Percentiles rank a stretch among this genome's conserved stretches.
Evolutionary conservation across 306 rosid genomes (phyloP).

Genomic region (Vigna mungo): DNA sequence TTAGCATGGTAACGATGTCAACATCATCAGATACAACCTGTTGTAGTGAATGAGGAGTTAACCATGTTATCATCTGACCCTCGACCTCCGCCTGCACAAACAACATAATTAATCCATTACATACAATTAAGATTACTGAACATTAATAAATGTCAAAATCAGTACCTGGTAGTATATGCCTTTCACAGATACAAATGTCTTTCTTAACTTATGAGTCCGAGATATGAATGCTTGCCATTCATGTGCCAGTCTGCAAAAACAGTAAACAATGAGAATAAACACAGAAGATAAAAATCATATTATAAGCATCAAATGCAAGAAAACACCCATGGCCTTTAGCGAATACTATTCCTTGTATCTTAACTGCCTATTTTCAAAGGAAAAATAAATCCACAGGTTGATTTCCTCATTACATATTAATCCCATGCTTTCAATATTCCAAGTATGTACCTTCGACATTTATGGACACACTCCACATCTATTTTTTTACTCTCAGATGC

Average conservation of each 20-base stretch:
- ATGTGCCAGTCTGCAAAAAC: constrained; percentile 72
- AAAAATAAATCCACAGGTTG: neutral
- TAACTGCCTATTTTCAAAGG: constrained; percentile 2
- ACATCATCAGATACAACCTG: constrained; percentile 84
- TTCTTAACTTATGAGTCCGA: constrained; percentile 78
- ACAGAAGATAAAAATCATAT: neutral
- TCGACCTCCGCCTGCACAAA: constrained; percentile 77
- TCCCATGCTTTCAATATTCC: neutral
- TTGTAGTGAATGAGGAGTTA: constrained; percentile 90
- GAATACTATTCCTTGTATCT: neutral
- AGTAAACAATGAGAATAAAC: constrained; percentile 29
- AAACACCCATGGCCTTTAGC: neutral
- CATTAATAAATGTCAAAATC: constrained; percentile 3
- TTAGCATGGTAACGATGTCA: constrained; percentile 76
- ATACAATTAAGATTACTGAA: constrained; percentile 1
- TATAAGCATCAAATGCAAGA: neutral
- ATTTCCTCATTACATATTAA: neutral
- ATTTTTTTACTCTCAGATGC: constrained; percentile 71
- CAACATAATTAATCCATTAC: constrained; percentile 21
- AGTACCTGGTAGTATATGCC: constrained; percentile 94
- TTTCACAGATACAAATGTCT: constrained; percentile 86
- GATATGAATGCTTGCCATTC: constrained; percentile 94
- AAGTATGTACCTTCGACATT: constrained; percentile 72
- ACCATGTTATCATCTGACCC: constrained; percentile 88
- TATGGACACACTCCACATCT: constrained; percentile 72